Evolutionary conservation across 768 basidiomycete genomes (phyloP).

Genomic region (Kwoniella mangroviensis): DNA sequence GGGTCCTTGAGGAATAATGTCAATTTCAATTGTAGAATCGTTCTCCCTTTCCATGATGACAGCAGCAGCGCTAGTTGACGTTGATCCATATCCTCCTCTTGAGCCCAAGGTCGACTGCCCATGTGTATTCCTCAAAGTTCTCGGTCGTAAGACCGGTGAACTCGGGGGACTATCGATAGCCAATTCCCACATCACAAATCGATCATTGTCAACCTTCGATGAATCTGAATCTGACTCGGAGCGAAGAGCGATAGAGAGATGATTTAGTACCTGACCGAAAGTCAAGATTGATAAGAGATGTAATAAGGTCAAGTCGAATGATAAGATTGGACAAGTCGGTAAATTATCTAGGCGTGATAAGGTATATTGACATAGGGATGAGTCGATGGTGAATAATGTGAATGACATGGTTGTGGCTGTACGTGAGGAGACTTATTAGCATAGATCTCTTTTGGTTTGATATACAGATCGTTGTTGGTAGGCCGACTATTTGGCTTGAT

Average conservation of each 20-base stretch:
- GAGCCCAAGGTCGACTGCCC: background rate
- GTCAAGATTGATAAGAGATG: constrained; percentile 39
- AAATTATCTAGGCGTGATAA: constrained; percentile 21
- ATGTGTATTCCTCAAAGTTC: background rate
- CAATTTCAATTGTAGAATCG: background rate
- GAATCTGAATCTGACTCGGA: background rate
- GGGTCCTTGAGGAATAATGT: background rate
- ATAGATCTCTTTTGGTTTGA: no score
- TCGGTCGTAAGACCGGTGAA: constrained; percentile 9
- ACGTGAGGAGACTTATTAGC: background rate
- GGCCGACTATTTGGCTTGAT: no score
- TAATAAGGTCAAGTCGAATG: constrained; percentile 46
- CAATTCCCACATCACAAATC: constrained; percentile 54
- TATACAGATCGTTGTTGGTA: background rate
- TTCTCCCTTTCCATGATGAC: background rate
- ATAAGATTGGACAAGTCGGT: constrained; percentile 43
- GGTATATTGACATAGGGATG: constrained; percentile 32
- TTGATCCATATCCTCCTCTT: background rate
- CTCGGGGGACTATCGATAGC: constrained; percentile 39
- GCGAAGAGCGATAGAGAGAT: constrained; percentile 40
- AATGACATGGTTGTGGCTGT: constrained; percentile 51
- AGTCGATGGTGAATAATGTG: constrained; percentile 40
- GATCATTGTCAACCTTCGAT: constrained; percentile 10
- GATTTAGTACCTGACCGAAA: constrained; percentile 39
- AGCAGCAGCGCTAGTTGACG: background rate